Percentiles rank a stretch among this genome's conserved stretches.
These are phyloP conservation scores for Dryas octopetala DNA, from an alignment of 306 rosid species.

Conservation along the genomic window DNA sequence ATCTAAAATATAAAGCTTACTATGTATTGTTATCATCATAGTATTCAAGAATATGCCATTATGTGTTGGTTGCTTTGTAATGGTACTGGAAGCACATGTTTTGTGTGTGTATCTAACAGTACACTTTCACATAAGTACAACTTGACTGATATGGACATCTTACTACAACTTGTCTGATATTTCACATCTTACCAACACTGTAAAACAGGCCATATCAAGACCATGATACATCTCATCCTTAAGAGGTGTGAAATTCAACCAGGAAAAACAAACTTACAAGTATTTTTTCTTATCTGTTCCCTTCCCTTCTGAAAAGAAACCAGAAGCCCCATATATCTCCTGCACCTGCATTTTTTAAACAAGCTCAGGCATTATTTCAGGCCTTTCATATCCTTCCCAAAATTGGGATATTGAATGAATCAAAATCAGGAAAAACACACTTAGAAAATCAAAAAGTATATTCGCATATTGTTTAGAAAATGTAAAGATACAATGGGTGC, in stretches of 20 bases:
- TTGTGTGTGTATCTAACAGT: not conserved
- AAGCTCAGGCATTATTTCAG: slow-evolving; percentile 31
- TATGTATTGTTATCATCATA: not conserved
- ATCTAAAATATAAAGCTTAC: not conserved
- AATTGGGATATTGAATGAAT: slow-evolving; percentile 1
- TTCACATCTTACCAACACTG: not conserved
- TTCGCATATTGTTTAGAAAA: slow-evolving; percentile 5
- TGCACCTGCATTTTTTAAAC: slow-evolving; percentile 70
- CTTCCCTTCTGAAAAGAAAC: slow-evolving; percentile 69
- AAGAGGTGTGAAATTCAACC: not conserved
- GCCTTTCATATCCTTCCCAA: slow-evolving; percentile 10
- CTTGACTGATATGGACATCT: not conserved
- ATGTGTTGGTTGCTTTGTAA: not conserved
- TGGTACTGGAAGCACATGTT: not conserved
- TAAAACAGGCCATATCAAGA: not conserved
- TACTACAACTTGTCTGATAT: not conserved
- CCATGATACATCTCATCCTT: not conserved
- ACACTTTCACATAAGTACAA: not conserved
- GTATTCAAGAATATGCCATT: not conserved
- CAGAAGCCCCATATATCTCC: slow-evolving; percentile 84
- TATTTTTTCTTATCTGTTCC: slow-evolving; percentile 45
- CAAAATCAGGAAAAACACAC: not conserved
- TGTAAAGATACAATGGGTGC: slow-evolving; percentile 25
- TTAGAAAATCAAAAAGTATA: not conserved
- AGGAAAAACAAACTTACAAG: slow-evolving; percentile 45